These are phyloP conservation scores for Termitomyces eurrhizus DNA, from an alignment of 768 basidiomycete species.

Conservation along the genomic window DNA sequence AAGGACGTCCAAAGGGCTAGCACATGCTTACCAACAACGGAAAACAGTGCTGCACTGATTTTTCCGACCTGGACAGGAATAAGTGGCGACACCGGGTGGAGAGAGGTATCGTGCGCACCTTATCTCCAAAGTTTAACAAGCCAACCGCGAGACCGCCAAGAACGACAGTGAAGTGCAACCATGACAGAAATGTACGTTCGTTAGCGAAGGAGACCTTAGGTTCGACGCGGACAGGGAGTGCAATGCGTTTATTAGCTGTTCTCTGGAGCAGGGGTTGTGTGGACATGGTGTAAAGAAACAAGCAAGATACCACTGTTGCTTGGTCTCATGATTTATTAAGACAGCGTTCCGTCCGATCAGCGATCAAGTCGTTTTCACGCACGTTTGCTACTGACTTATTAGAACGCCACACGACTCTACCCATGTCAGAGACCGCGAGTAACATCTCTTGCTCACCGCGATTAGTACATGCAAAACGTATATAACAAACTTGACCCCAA, in stretches of 20 bases:
- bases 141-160: conserved; percentile 96
- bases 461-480: not conserved
- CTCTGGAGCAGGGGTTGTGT: conserved; percentile 97
- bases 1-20: conserved; percentile 4
- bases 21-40: conserved; percentile 65
- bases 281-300: conserved; percentile 58
- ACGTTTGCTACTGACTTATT: not conserved
- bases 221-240: conserved; percentile 91
- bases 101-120: conserved; percentile 42
- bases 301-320: not conserved
- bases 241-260: conserved; percentile 92
- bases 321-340: not conserved
- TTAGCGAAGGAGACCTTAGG: conserved; percentile 95
- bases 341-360: not conserved
- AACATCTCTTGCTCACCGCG: not conserved
- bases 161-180: conserved; percentile 98
- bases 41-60: conserved; percentile 97
- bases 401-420: not conserved
- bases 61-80: conserved; percentile 68
- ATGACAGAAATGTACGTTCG: conserved; percentile 94
- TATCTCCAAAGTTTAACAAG: conserved; percentile 96
- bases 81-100: not conserved
- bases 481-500: not conserved
- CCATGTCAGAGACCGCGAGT: not conserved
- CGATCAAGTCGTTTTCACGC: not conserved